A percentile compares a stretch with the other conserved stretches of the same genome.
These are phyloP conservation scores for Fusarium tjaetaba DNA, from an alignment of 2,329 filamentous ascomycete species.

Conservation along the genomic window DNA sequence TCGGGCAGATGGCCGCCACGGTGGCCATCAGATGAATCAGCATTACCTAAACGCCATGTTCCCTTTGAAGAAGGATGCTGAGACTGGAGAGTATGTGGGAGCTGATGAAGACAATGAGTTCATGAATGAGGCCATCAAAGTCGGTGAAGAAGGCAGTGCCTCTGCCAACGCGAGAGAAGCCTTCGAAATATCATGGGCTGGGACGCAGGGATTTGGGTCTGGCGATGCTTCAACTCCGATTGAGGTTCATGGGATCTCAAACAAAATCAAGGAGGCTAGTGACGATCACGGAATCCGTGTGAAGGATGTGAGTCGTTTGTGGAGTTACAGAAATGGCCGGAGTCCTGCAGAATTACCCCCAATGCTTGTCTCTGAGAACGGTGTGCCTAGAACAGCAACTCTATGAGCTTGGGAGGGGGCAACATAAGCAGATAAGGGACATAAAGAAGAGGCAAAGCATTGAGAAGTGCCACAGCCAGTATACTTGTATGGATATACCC, in stretches of 20 bases:
- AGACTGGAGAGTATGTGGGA: slow-evolving; percentile 54
- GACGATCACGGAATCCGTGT: slow-evolving; percentile 57
- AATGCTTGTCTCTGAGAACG: slow-evolving; percentile 48
- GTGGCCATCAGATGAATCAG: slow-evolving; percentile 69
- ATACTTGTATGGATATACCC: background rate
- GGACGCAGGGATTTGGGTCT: slow-evolving; percentile 51
- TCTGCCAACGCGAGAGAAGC: slow-evolving; percentile 57
- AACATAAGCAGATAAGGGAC: background rate
- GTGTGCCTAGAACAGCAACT: slow-evolving; percentile 53
- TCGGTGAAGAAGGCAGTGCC: slow-evolving; percentile 56
- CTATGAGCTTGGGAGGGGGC: slow-evolving; percentile 40
- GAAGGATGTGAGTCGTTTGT: slow-evolving; percentile 69
- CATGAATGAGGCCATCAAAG: slow-evolving; percentile 66
- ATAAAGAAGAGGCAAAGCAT: background rate
- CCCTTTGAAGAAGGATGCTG: slow-evolving; percentile 56
- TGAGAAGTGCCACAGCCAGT: background rate
- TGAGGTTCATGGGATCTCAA: slow-evolving; percentile 50
- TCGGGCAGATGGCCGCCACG: slow-evolving; percentile 55
- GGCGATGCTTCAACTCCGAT: slow-evolving; percentile 50
- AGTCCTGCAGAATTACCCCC: slow-evolving; percentile 58
- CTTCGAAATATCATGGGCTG: slow-evolving; percentile 59
- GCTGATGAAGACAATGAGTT: slow-evolving; percentile 64
- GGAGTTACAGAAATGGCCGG: slow-evolving; percentile 70
- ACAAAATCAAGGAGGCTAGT: slow-evolving; percentile 41
- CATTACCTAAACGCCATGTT: slow-evolving; percentile 73